Percentiles rank a stretch among this genome's conserved stretches.
phyloP scores from a whole-genome alignment of 208 protist species.

The Wallacemonas rigidus region DNA sequence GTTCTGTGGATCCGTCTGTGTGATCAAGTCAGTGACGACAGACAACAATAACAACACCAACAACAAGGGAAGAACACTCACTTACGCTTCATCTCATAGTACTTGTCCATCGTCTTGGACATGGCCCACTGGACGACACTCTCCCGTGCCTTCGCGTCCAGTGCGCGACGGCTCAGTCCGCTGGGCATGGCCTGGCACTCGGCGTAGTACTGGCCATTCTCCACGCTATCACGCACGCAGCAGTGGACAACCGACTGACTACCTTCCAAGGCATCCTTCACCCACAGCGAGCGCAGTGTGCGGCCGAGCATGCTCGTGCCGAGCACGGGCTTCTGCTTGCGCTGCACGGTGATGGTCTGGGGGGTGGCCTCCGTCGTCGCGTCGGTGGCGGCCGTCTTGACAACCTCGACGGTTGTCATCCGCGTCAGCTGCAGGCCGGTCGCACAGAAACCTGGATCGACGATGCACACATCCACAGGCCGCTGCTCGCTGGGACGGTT shows the following conservation, averaged over 20 bases:
- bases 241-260: slow-evolving; percentile 79
- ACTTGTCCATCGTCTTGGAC: slow-evolving; percentile 83
- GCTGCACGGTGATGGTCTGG: slow-evolving; percentile 13
- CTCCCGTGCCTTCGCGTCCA: slow-evolving; percentile 51
- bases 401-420: background rate
- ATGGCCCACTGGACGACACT: slow-evolving; percentile 82
- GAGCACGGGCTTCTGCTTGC: slow-evolving; percentile 43
- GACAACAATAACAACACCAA: too few species aligned
- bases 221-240: slow-evolving; percentile 58
- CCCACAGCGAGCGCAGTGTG: slow-evolving; percentile 70
- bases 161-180: slow-evolving; percentile 62
- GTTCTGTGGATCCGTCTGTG: too few species aligned
- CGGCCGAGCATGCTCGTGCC: slow-evolving; percentile 46
- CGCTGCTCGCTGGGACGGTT: slow-evolving; percentile 58
- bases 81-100: slow-evolving; percentile 43
- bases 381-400: background rate
- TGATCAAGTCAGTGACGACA: too few species aligned
- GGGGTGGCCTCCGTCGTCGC: background rate
- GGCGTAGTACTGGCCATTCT: slow-evolving; percentile 77
- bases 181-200: slow-evolving; percentile 71
- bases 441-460: slow-evolving; percentile 72
- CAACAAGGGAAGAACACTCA: background rate
- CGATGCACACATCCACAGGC: slow-evolving; percentile 67
- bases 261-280: slow-evolving; percentile 71
- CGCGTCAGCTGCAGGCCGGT: slow-evolving; percentile 40